Conservation (phyloP, 2,329 filamentous ascomycete species). For the Penicillium sp. region DNA sequence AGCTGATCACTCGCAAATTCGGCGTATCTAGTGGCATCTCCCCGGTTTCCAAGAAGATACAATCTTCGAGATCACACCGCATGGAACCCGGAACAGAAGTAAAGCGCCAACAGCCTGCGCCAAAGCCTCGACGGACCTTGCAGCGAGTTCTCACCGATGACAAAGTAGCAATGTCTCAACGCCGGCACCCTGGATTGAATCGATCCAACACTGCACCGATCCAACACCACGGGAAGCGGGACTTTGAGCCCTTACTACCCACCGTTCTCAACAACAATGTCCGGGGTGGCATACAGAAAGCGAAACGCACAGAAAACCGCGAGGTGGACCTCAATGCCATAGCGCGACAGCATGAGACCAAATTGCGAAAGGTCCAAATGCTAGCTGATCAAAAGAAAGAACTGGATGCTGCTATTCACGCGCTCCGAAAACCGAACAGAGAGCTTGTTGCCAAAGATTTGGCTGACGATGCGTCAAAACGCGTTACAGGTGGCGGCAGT, state of each 20-base stretch:
- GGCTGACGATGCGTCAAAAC: conserved; percentile 44
- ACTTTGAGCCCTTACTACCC: conserved; percentile 43
- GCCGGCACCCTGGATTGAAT: conserved; percentile 39
- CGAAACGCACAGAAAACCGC: conserved; percentile 47
- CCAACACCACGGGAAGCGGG: conserved; percentile 40
- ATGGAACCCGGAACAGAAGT: conserved; percentile 34
- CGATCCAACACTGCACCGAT: conserved; percentile 46
- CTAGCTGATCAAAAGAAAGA: conserved; percentile 49
- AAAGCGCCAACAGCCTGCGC: conserved; percentile 29
- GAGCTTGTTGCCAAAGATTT: conserved; percentile 47
- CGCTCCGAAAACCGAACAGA: conserved; percentile 50
- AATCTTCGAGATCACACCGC: conserved; percentile 29
- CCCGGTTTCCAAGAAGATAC: conserved; percentile 33
- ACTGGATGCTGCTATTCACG: conserved; percentile 49
- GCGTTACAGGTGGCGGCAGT: conserved; percentile 30
- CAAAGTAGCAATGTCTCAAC: conserved; percentile 33
- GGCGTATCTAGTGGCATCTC: conserved; percentile 44
- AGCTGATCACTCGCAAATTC: conserved; percentile 48
- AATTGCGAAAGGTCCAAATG: conserved; percentile 47
- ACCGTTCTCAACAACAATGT: conserved; percentile 34
- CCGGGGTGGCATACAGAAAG: conserved; percentile 46
- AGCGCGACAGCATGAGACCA: conserved; percentile 46
- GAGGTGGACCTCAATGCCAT: conserved; percentile 50
- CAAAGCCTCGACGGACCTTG: conserved; percentile 40
- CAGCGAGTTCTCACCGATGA: conserved; percentile 50